Base-by-base conservation (phyloP, 441 rosid species). In the Populus hybrid region DNA sequence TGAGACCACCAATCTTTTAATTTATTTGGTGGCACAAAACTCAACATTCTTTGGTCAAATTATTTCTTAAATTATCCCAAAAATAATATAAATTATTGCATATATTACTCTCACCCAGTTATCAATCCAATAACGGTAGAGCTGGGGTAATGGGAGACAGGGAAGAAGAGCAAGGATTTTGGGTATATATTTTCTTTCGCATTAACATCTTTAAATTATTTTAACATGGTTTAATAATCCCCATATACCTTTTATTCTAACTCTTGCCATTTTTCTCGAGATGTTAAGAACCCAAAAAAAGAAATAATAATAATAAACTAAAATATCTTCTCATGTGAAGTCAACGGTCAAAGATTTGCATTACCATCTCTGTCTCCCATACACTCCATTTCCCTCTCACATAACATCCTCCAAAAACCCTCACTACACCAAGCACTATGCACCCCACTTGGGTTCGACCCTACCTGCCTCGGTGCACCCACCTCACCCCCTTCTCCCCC, bases 341-440 rank as follows among this genome's bases (percentile, higher is more conserved):
- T 90, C 89, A 85, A 87, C 81, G 86, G 92, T 90, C 93, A 87
- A 88, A 87, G 89, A 87, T 87, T 73, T 87, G 89, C 83, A 78
- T 77, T 76, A 82, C 84, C 79, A 88, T 86, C 76, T 61, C 7
- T 86, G 87, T 87, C 88, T 84, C 90, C 86, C 86, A 32, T 78
- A 68, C 77, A 3, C 59, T 32, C 78, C 6, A n/a, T 0, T 34
- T 9, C 63, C 50, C 73, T 32, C 67, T 42, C 69, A 69, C 77
- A 78, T 69, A 36, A 54, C 80, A 59, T 68, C 78, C 83, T 67
- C 70, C 76, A 67, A 76, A 70, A 65, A 67, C 69, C 73, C 57
- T 20, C 72, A 2, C 81, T 18, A 24, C 85, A 42, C 73, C 80
- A 78, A 83, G 87, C 87, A 83, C 85, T 14, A 76, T 73, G 86